Base-by-base conservation (phyloP, 1,284 basidiomycete species). In the Pseudozyma pruni region DNA sequence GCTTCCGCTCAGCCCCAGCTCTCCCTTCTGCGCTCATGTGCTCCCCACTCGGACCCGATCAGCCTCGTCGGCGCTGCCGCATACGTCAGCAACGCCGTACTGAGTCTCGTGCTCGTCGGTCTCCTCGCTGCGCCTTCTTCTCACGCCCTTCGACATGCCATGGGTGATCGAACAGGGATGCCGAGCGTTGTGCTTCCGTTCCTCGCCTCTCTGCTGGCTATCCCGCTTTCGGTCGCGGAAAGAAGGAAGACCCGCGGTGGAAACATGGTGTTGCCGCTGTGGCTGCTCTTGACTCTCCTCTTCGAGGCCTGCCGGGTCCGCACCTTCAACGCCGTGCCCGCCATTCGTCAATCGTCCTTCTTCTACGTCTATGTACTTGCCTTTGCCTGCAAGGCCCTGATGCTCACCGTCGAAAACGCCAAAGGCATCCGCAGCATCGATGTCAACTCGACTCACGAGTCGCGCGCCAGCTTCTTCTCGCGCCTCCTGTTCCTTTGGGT, bases 401-500 rank as follows among this genome's bases (percentile, higher is more conserved):
- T 74, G 59, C 62, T 76, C 19, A 42, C 54, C 13, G 57, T 53
- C 23, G 74, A 76, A 29, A 72, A 74, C 38, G 60, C 68, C 22
- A 68, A 49, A 23, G 57, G 74, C 14, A 32, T 66, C 19, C 42
- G 46, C 10, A 20, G 40, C 22, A 23, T 40, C 48, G 45, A 60
- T 13, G 19, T 55, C 47, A 31, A 62, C 20, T 59, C 56, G n/a
- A 75, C 59, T n/a, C 33, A 53, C 33, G 72, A 76, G 31, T 53
- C 57, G 14, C 48, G 71, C 8, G 74, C 74, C 7, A 63, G 50
- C 52, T 76, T 76, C 60, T 50, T 74, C 34, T 74, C 72, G 16
- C 54, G 59, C 10, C 56, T 76, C 25, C 31, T 66, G 35, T 76
- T 76, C 48, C n/a, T 56, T n/a, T 76, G 74, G 74, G 62, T 72